These are phyloP conservation scores for Apiosordaria backusii DNA, from an alignment of 495 filamentous ascomycete genomes.

Conservation along the genomic window DNA sequence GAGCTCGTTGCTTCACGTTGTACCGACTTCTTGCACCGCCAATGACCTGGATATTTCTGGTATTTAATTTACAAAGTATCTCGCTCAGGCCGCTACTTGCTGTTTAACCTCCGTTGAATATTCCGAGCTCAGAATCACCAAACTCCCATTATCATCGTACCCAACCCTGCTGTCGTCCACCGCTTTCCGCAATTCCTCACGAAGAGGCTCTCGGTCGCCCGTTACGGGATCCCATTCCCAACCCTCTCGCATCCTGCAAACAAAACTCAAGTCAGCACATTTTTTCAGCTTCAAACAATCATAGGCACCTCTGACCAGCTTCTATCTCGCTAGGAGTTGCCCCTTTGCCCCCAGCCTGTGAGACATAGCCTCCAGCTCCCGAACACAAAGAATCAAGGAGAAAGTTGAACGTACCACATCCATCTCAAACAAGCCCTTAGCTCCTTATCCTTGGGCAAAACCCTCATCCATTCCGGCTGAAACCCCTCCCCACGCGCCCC, in stretches of 20 bases:
- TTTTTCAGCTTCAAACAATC: neutral
- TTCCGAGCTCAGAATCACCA: slow-evolving; percentile 34
- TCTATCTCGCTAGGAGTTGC: neutral
- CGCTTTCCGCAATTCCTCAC: slow-evolving; percentile 53
- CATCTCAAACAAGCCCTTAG: slow-evolving; percentile 79
- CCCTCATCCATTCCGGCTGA: slow-evolving; percentile 80
- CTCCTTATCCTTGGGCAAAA: slow-evolving; percentile 85
- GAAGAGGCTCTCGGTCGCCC: slow-evolving; percentile 57
- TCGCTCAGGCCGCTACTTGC: neutral
- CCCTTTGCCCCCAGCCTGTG: neutral
- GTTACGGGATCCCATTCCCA: slow-evolving; percentile 75
- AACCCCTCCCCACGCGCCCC: slow-evolving; percentile 36
- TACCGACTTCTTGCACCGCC: neutral
- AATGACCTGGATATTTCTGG: too few species aligned
- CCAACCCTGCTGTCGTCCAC: slow-evolving; percentile 58
- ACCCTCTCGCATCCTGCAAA: slow-evolving; percentile 57
- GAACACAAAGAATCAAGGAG: neutral
- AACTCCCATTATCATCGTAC: slow-evolving; percentile 55
- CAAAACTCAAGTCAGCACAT: slow-evolving; percentile 6
- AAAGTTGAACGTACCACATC: slow-evolving; percentile 64
- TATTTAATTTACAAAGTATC: too few species aligned
- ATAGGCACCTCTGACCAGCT: too few species aligned
- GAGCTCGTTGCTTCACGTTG: neutral
- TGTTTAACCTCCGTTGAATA: neutral
- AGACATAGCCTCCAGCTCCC: neutral